Conservation (phyloP, 2,329 filamentous ascomycete genomes). For the Eutypella sp. region DNA sequence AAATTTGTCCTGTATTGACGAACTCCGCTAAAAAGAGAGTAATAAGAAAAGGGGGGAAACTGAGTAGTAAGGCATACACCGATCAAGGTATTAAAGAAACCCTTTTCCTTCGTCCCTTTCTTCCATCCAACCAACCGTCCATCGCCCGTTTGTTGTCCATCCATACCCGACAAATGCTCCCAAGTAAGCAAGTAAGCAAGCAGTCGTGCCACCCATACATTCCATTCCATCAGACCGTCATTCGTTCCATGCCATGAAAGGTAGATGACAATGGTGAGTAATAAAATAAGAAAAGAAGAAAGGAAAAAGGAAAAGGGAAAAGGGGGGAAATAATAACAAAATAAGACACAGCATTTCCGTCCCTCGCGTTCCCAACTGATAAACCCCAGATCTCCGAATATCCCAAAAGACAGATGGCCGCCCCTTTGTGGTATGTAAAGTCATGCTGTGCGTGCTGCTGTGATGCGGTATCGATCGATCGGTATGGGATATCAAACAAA, state of each 20-base stretch:
- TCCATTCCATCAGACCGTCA: conserved; percentile 1
- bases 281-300: background rate
- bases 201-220: conserved; percentile 1
- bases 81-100: background rate
- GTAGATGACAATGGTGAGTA: no score
- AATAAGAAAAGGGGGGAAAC: background rate
- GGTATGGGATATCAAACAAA: background rate
- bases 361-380: conserved; percentile 3
- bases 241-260: conserved; percentile 3
- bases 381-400: conserved; percentile 2
- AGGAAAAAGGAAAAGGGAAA: background rate
- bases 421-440: conserved; percentile 1
- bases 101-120: background rate
- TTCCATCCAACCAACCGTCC: background rate
- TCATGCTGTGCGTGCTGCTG: background rate
- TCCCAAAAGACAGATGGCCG: conserved; percentile 1
- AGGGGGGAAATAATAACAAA: background rate
- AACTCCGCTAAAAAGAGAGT: background rate
- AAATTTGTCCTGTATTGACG: background rate
- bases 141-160: conserved; percentile 1
- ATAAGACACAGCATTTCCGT: conserved; percentile 5
- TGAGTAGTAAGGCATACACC: background rate
- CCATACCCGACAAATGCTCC: background rate
- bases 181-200: background rate
- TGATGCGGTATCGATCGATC: background rate